Base-by-base conservation (phyloP, 2,329 filamentous ascomycete species). In the Diplocarpon rosae region DNA sequence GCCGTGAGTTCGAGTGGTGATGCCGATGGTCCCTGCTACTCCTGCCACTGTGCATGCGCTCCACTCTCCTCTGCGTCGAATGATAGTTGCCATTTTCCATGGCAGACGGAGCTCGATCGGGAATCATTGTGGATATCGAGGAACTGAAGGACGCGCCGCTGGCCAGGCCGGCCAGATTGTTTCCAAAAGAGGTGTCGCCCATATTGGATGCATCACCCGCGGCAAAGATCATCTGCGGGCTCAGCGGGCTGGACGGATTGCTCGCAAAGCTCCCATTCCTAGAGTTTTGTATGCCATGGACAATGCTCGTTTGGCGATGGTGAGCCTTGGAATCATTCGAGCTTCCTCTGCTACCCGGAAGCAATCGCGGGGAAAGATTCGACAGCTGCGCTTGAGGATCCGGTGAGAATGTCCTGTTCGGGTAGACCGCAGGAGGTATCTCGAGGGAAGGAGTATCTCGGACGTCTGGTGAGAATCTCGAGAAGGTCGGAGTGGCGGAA, bases 261-360 rank as follows among this genome's bases (percentile, higher is more conserved):
- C 85, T 88, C 52, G 80, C 78, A 59, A 83, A 78, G 67, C 89
- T 95, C 56, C 88, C 84, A 73, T 93, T 94, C 66, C 90, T 73
- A 57, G 76, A 83, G 65, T 98, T 92, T 63, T 95, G 89, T 55
- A 94, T 81, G 59, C 92, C 90, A 77, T 96, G 86, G 46, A 96
- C 89, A 56, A 96, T 95, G 39, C 90, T 96, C 0, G 90, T 94
- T 68, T 98, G 88, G 44, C 92, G 82, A 66, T 96, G 88, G 64
- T 98, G 70, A 65, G 55, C 64, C 59, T 78, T 80, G 38, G 67
- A 69, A 53, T 80, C 76, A 48, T 71, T 64, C n/a, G 69, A 60
- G 53, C 73, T 69, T 55, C 46, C 51, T 31, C 30, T 32, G 30
- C 46, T 45, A 24, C 51, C 51, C 8, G 48, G 29, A 42, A 55